Evolutionary conservation across 176 grass and related monocot species (phyloP).

Genomic region (Leersia perrieri): DNA sequence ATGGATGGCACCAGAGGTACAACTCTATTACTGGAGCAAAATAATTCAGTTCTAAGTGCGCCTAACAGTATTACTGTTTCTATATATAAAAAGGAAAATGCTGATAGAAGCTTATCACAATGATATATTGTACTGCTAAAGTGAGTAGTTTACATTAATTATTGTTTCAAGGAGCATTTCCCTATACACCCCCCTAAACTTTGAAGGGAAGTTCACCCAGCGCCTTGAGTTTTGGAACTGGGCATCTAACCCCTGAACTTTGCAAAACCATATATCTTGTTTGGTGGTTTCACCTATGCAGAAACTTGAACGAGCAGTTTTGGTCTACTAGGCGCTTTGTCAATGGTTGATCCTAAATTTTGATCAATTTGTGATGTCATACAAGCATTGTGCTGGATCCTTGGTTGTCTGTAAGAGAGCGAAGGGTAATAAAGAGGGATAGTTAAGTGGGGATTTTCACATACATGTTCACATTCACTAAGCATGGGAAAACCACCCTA

Average conservation of each 20-base stretch:
- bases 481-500: not conserved
- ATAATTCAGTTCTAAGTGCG: conserved; percentile 5
- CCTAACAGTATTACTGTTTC: not conserved
- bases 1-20: conserved; percentile 99
- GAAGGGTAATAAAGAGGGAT: not conserved
- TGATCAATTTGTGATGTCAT: not conserved
- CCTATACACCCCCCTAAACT: not conserved
- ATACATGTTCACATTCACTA: not conserved
- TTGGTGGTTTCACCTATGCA: not conserved
- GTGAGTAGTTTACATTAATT: not conserved
- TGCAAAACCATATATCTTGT: not conserved
- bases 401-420: not conserved
- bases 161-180: conserved; percentile 9
- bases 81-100: not conserved
- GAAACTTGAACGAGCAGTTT: not conserved
- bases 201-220: not conserved
- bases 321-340: not conserved
- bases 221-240: not conserved
- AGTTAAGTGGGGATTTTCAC: not conserved
- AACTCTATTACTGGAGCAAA: conserved; percentile 11
- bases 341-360: not conserved
- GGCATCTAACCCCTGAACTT: not conserved
- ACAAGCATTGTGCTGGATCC: not conserved
- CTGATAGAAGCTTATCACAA: conserved; percentile 6
- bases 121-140: not conserved